Percentiles rank a stretch among this genome's conserved stretches.
Conservation (phyloP, 768 basidiomycete genomes). For the Hortiboletus flavorubellus region DNA sequence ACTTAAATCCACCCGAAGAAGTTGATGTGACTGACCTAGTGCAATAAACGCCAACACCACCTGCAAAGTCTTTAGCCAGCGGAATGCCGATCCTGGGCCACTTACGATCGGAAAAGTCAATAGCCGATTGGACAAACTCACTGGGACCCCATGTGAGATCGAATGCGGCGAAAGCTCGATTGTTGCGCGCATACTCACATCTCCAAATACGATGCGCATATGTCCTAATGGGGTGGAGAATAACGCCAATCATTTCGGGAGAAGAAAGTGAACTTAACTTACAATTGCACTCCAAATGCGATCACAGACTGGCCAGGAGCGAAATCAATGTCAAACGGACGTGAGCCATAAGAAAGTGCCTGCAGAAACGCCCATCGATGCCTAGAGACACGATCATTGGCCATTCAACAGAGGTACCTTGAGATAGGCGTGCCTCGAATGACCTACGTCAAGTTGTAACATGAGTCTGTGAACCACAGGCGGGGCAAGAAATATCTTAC, state of each 20-base stretch:
- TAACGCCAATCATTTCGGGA: background rate
- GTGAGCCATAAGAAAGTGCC: background rate
- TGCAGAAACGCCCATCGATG: constrained; percentile 36
- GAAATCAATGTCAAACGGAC: background rate
- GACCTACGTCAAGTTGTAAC: constrained; percentile 7
- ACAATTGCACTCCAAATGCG: constrained; percentile 37
- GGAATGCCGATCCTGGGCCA: background rate
- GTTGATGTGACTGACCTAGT: constrained; percentile 17
- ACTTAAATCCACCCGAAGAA: background rate
- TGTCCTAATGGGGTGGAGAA: constrained; percentile 21
- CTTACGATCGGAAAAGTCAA: constrained; percentile 35
- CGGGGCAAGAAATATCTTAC: constrained; percentile 10
- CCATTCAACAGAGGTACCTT: background rate
- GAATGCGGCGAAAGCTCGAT: background rate
- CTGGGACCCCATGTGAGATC: constrained; percentile 13
- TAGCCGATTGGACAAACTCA: constrained; percentile 30
- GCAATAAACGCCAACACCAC: constrained; percentile 29
- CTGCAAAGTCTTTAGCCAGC: constrained; percentile 7
- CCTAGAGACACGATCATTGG: constrained; percentile 17
- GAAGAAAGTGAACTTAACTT: constrained; percentile 2
- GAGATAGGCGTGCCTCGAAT: constrained; percentile 17
- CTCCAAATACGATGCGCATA: constrained; percentile 39
- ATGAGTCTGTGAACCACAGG: background rate
- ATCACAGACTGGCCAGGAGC: constrained; percentile 25
- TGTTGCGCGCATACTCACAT: constrained; percentile 20